These are phyloP conservation scores for Fonsecaea monophora DNA, from an alignment of 2,329 filamentous ascomycete species.

Conservation along the genomic window DNA sequence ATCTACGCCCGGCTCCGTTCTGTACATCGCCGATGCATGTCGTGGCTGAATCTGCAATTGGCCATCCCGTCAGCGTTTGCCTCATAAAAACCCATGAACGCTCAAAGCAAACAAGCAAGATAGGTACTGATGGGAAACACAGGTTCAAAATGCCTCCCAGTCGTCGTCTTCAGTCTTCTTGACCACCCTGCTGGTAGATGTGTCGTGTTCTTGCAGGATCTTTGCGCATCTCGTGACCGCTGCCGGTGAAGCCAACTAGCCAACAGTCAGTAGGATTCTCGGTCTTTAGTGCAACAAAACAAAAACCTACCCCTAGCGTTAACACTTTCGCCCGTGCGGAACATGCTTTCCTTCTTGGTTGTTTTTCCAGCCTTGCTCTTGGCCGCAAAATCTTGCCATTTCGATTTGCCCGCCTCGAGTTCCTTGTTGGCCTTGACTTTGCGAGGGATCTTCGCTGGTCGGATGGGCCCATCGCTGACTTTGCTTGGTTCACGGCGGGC, in stretches of 20 bases:
- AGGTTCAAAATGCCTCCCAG: background rate
- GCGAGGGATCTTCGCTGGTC: slow-evolving; percentile 72
- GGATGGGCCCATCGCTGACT: slow-evolving; percentile 63
- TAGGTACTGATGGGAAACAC: slow-evolving; percentile 19
- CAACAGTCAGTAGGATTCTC: slow-evolving; percentile 39
- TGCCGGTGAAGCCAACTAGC: slow-evolving; percentile 92
- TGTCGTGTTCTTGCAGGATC: slow-evolving; percentile 82
- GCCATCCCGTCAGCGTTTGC: slow-evolving; percentile 33
- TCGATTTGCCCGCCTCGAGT: slow-evolving; percentile 86
- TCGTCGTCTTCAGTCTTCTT: slow-evolving; percentile 48
- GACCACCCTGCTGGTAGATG: slow-evolving; percentile 78
- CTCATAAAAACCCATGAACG: slow-evolving; percentile 25
- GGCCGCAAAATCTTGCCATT: slow-evolving; percentile 90
- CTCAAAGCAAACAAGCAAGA: slow-evolving; percentile 23
- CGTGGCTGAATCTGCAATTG: slow-evolving; percentile 29
- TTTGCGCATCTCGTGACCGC: slow-evolving; percentile 94
- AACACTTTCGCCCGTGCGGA: slow-evolving; percentile 85
- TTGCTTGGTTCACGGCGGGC: slow-evolving; percentile 70
- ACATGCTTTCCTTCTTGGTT: slow-evolving; percentile 93
- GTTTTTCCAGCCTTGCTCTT: slow-evolving; percentile 71
- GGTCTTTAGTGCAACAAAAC: slow-evolving; percentile 25
- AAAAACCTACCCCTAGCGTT: slow-evolving; percentile 77
- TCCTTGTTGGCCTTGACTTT: slow-evolving; percentile 89
- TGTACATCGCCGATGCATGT: slow-evolving; percentile 12
- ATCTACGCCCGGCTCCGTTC: slow-evolving; percentile 5